Base-by-base conservation (phyloP, 371 early-diverging fungal genomes). In the Nematocida displodere region DNA sequence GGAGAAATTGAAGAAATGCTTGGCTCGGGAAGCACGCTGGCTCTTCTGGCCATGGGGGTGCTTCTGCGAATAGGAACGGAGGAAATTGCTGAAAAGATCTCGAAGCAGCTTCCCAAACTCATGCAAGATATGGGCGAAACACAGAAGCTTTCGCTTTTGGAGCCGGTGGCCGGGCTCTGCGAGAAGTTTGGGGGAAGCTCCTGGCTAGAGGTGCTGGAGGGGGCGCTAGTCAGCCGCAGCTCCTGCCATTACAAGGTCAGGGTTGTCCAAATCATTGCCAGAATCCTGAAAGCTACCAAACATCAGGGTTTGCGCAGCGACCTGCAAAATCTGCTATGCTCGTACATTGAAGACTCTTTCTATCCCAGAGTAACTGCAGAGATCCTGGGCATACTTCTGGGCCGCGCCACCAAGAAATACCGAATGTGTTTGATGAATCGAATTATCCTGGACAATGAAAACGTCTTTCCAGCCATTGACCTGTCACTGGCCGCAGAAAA, bases 331-430 rank as follows among this genome's bases (percentile, higher is more conserved):
- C 49, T 81, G 37, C 77, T 82, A 24, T 76, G 76, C 24, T 29
- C 26, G 7, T 83, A 83, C 61, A 37, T 82, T 34, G 84, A 83
- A 68, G 84, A 83, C 75, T 79, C 82, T 20, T 63, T 78, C 37
- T 68, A 79, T 58, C 78, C 67, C 33, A 64, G 81, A 56, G 54
- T 82, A n/a, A 79, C 80, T 13, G 55, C 79, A 17, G 79, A 79
- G 44, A 79, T 82, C 34, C 64, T 83, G 24, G 81, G 81, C 24
- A 65, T 80, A 36, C 36, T 83, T 29, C 49, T 79, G 1, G 53
- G 54, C 36, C 48, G 78, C 28, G 54, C 58, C 15, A 59, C 68
- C 5, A 31, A 28, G 59, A 46, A 78, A 22, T 65, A 80, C 76
- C 31, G 75, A 15, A 40, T 80, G 7, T 80, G 78, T 64, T 63